These are phyloP conservation scores for Corymbia calophylla DNA, from an alignment of 441 rosid genomes.

Conservation along the genomic window DNA sequence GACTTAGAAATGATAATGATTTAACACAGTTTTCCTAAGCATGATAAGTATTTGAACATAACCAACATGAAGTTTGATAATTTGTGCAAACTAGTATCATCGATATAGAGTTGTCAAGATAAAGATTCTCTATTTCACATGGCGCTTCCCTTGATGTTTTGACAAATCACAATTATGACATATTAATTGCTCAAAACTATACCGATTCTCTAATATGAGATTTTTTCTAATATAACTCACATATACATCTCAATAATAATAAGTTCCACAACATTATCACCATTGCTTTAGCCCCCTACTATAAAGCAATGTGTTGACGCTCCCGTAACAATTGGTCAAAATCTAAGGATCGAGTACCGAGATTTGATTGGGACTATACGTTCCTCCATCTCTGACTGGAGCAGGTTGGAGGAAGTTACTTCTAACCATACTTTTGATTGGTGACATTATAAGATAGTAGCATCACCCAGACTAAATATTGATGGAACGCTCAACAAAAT, in stretches of 20 bases:
- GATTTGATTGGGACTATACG: background rate
- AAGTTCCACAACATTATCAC: background rate
- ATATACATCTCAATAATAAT: background rate
- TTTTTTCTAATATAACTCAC: background rate
- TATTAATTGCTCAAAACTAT: too few species aligned
- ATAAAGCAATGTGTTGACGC: background rate
- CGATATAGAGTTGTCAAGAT: background rate
- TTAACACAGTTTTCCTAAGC: background rate
- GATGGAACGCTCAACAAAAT: background rate
- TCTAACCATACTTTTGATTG: background rate
- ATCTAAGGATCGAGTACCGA: background rate
- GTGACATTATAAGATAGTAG: background rate
- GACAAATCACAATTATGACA: background rate
- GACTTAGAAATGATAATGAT: background rate
- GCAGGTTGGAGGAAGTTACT: background rate
- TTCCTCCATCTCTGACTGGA: background rate
- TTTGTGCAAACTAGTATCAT: background rate
- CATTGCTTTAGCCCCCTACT: background rate
- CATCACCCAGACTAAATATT: background rate
- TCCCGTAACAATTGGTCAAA: background rate
- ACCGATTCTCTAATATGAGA: accelerated
- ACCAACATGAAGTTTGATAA: background rate
- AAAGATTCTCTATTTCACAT: background rate
- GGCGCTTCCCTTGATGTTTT: background rate
- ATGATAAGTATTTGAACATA: background rate